Evolutionary conservation across 1,284 basidiomycete species (phyloP).

Genomic region (Trichosporon sp.): DNA sequence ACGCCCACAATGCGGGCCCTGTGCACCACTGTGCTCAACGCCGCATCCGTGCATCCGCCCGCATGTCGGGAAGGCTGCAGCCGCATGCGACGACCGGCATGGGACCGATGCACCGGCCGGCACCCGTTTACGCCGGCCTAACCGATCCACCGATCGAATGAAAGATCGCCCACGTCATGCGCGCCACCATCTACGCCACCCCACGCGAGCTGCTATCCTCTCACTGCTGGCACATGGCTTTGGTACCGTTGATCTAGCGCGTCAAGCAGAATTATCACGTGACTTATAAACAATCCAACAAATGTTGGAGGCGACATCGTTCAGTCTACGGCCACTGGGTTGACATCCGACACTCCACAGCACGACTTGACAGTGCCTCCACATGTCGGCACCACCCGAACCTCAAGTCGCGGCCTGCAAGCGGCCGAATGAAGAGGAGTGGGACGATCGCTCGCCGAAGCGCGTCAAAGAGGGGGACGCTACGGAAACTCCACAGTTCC

Average conservation of each 20-base stretch:
- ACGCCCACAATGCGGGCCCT: background rate
- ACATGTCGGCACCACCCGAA: background rate
- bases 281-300: background rate
- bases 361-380: background rate
- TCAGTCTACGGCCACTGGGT: background rate
- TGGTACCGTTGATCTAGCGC: too few species aligned
- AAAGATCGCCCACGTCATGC: background rate
- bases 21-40: too few species aligned
- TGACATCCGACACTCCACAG: background rate
- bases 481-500: background rate
- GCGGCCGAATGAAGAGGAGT: constrained; percentile 3
- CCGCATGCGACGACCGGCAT: background rate
- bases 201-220: background rate
- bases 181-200: background rate
- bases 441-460: constrained; percentile 5
- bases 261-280: background rate
- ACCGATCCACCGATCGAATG: background rate
- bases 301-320: background rate
- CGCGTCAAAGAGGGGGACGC: background rate
- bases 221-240: too few species aligned
- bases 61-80: background rate
- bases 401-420: background rate
- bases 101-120: background rate
- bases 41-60: background rate
- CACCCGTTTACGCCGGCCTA: background rate